Evolutionary conservation across 768 basidiomycete genomes (phyloP), one percentile per base, ranked within the genome.

Genomic region (Cystofilobasidium ferigula): DNA sequence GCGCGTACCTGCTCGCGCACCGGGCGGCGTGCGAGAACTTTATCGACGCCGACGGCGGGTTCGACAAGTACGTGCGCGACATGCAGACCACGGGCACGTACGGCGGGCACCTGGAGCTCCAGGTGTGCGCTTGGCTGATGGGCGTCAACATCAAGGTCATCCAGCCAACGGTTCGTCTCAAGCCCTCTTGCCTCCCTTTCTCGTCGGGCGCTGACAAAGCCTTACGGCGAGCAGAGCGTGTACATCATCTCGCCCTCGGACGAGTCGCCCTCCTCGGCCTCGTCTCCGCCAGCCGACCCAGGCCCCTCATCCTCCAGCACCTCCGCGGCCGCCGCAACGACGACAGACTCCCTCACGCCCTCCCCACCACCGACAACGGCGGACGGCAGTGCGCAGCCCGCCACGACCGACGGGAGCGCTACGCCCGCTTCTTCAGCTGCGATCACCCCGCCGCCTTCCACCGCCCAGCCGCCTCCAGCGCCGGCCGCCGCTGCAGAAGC

Each of bases 31-130:
- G 91, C 73, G 87, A 84, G 69, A 86, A 86, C 7, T 94, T 94
- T 74, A 87, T 91, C 35, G 91, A 94, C 73, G 83, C 83, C 72
- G 89, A 88, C 35, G 79, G 87, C n/a, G 85, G 86, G 18, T 78
- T 88, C 62, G 84, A 83, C 35, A 82, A 81, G 3, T 87, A 92
- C 77, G 74, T 92, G 38, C 74, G 79, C 48, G 85, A 84, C 69
- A 92, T 93, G 90, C 77, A 86, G 53, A 82, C 86, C 77, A 83
- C 56, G 42, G 88, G 83, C 34, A 93, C 91, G 1, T 94, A 93
- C 68, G 92, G 91, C 47, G 90, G 90, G 0, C 89, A 95, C 76
- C 83, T 95, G 72, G 92, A 95, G 75, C 80, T 95, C n/a, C 87
- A 86, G 22, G 89, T 89, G 0, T 94, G 92, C 74, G 86, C 92